Conservation (phyloP, 306 rosid species). For the Castanea crenata region DNA sequence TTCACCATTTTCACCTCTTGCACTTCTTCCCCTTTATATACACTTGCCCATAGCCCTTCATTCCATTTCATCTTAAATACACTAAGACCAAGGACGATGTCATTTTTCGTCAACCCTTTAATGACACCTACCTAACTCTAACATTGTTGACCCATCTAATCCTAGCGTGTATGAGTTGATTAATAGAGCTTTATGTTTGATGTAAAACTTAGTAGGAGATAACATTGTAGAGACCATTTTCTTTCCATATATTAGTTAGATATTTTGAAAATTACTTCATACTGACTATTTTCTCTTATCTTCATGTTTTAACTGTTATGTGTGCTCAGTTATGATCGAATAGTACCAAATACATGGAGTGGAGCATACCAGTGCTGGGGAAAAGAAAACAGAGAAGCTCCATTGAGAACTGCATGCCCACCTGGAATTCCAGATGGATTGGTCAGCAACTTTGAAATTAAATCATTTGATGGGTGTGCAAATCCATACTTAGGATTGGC, state of each 20-base stretch:
- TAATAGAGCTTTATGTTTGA: too few species aligned
- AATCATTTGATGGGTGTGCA: constrained; percentile 88
- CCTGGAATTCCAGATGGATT: constrained; percentile 70
- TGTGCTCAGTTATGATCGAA: constrained; percentile 70
- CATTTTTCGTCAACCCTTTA: too few species aligned
- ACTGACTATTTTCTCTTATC: background rate
- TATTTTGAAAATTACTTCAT: background rate
- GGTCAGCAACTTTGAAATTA: constrained; percentile 84
- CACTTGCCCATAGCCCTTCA: too few species aligned
- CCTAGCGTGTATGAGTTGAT: too few species aligned
- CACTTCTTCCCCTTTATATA: too few species aligned
- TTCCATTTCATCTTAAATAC: too few species aligned
- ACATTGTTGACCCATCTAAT: too few species aligned
- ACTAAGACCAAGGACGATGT: too few species aligned
- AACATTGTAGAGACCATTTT: background rate
- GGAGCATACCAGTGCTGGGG: constrained; percentile 97
- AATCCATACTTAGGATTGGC: constrained; percentile 88
- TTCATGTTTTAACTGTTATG: background rate
- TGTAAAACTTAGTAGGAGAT: too few species aligned
- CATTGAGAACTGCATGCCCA: constrained; percentile 82
- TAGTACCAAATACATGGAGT: constrained; percentile 85
- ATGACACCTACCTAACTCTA: too few species aligned
- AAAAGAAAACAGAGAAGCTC: constrained; percentile 85
- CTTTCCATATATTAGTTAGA: background rate
- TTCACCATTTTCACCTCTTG: too few species aligned